These are phyloP conservation scores for Rasamsonia emersonii DNA, from an alignment of 2,329 filamentous ascomycete genomes.

Conservation along the genomic window DNA sequence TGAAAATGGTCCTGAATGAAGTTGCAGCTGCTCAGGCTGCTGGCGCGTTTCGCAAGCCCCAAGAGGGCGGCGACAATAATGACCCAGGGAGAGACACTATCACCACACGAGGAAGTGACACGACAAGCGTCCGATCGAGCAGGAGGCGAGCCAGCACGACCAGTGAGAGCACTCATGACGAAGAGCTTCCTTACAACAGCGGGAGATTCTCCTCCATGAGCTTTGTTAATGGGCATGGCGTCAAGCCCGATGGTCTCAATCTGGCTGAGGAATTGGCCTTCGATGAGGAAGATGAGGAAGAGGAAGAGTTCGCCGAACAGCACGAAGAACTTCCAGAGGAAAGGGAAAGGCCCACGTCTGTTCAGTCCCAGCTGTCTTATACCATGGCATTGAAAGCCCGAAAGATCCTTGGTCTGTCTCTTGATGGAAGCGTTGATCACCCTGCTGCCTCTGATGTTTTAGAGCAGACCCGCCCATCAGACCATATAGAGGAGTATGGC, in stretches of 20 bases:
- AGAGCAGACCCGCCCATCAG: conserved; percentile 6
- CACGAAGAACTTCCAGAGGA: conserved; percentile 37
- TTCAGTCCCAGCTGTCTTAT: conserved; percentile 29
- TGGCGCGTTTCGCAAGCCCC: conserved; percentile 20
- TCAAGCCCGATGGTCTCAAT: conserved; percentile 59
- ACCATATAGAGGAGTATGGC: conserved; percentile 28
- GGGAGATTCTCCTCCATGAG: conserved; percentile 65
- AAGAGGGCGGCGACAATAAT: conserved; percentile 55
- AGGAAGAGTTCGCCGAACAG: conserved; percentile 64
- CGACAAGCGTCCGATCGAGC: conserved; percentile 63
- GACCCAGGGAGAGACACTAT: conserved; percentile 40
- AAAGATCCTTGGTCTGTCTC: conserved; percentile 37
- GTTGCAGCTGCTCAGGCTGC: conserved; percentile 45
- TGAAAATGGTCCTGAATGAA: conserved; percentile 80
- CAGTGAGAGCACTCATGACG: conserved; percentile 42
- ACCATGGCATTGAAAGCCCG: conserved; percentile 33
- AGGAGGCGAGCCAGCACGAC: conserved; percentile 52
- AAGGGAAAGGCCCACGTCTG: conserved; percentile 34
- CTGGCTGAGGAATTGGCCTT: conserved; percentile 88
- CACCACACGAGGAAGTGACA: conserved; percentile 57
- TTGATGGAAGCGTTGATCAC: conserved; percentile 22
- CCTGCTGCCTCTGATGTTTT: conserved; percentile 15
- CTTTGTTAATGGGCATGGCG: conserved; percentile 44
- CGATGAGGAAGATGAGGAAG: conserved; percentile 62
- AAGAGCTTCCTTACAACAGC: conserved; percentile 36